Evolutionary conservation across 23 red algal genomes (phyloP), one percentile per base, ranked within the genome.

Genomic region (Gracilaria domingensis): DNA sequence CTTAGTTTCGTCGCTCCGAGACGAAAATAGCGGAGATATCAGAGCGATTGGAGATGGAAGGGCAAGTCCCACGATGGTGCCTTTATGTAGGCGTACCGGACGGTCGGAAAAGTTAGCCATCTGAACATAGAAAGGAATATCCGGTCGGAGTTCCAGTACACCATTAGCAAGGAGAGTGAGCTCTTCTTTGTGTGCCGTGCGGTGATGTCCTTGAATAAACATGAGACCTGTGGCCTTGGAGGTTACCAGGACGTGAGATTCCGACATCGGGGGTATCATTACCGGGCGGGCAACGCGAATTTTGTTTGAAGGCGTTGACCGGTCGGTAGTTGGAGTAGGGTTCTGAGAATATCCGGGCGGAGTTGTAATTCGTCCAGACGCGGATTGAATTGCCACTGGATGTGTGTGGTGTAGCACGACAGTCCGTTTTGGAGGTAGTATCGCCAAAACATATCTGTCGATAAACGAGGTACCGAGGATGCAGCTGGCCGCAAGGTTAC

Each of bases 391-490:
- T 26, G 65, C 28, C 28, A 70, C 65, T 4, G 65, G 65, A 45
- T 4, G 42, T 7, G 42, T 7, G 58, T 64, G 58, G 26, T 14
- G 58, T 8, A 64, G 3, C 3, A 64, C 26, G 21, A 16, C 17
- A 26, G 58, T 64, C 42, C 9, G 0, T 59, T 66, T 40, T 23
- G 60, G 39, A 32, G 53, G 45, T 62, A 66, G 36, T 42, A 67
- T 84, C 16, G 26, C 80, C 24, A 38, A 28, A 23, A 67, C 25
- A 21, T 66, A 62, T 18, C 65, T 57, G 60, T 84, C 80, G 12
- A 84, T 61, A 64, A 66, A 84, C 20, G 58, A 54, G 37, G 80
- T 84, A 42, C 50, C 58, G 48, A 64, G 80, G 6, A 84, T 62
- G 33, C 54, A 32, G 26, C 54, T 62, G 30, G 54, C 45, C 18